A percentile compares a stretch with the other conserved stretches of the same genome.
Conservation (phyloP, 768 basidiomycete species). For the Tylopilus plumbeoviolaceoides region DNA sequence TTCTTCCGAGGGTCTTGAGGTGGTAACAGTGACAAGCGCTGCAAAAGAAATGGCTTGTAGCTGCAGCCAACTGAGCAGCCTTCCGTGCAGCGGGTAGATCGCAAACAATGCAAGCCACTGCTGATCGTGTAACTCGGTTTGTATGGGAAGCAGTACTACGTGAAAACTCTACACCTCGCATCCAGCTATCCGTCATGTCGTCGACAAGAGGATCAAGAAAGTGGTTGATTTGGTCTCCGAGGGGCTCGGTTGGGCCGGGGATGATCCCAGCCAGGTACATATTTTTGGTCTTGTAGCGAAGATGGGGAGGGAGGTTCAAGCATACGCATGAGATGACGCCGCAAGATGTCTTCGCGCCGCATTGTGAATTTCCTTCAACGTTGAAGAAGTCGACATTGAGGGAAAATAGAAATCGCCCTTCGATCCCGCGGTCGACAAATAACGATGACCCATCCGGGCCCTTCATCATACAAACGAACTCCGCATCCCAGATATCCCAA, state of each 20-base stretch:
- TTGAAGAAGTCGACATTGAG: slow-evolving; percentile 36
- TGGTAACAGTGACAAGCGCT: slow-evolving; percentile 25
- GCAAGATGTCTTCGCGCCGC: slow-evolving; percentile 25
- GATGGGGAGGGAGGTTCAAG: slow-evolving; percentile 27
- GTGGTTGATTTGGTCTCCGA: slow-evolving; percentile 27
- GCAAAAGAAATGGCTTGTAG: slow-evolving; percentile 27
- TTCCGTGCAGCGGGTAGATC: slow-evolving; percentile 32
- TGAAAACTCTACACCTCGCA: not conserved
- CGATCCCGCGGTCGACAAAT: slow-evolving; percentile 15
- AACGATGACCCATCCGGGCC: slow-evolving; percentile 10
- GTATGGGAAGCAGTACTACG: too few species aligned
- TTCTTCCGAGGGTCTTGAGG: not conserved
- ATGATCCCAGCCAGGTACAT: slow-evolving; percentile 31
- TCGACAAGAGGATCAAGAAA: slow-evolving; percentile 30
- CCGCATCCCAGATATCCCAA: slow-evolving; percentile 1
- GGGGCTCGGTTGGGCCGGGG: slow-evolving; percentile 29
- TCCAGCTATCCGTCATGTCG: slow-evolving; percentile 17
- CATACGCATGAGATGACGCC: slow-evolving; percentile 32
- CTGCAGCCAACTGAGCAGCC: slow-evolving; percentile 20
- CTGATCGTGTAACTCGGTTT: not conserved
- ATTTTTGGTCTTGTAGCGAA: slow-evolving; percentile 19
- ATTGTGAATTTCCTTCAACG: slow-evolving; percentile 23
- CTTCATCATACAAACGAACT: not conserved
- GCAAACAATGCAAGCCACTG: slow-evolving; percentile 19
- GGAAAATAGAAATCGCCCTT: slow-evolving; percentile 16